A percentile compares a stretch with the other conserved stretches of the same genome.
Conservation (phyloP, 106 monocot species). For the Allium fistulosum region DNA sequence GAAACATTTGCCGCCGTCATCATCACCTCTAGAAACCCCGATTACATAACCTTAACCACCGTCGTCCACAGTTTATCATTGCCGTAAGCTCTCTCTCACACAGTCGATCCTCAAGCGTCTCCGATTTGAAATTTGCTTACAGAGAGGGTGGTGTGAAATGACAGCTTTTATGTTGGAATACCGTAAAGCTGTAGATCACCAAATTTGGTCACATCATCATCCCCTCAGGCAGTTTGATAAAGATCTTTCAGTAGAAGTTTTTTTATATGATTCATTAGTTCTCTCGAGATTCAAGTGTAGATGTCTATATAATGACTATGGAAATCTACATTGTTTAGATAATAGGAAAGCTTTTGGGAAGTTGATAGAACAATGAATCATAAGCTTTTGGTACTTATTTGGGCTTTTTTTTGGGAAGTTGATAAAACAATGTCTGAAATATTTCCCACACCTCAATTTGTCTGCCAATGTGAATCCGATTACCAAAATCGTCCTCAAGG, state of each 20-base stretch:
- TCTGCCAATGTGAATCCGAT: conserved; percentile 85
- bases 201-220: conserved; percentile 96
- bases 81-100: no score
- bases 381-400: conserved; percentile 5
- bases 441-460: conserved; percentile 71
- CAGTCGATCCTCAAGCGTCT: no score
- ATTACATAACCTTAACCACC: no score
- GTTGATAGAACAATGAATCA: no score
- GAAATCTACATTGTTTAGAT: conserved; percentile 32
- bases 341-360: conserved; percentile 76
- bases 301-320: neutral
- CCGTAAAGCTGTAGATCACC: conserved; percentile 91
- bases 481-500: conserved; percentile 94
- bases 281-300: no score
- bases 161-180: conserved; percentile 74
- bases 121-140: no score
- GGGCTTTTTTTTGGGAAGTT: conserved; percentile 21
- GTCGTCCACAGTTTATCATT: no score
- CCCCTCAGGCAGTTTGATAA: conserved; percentile 85
- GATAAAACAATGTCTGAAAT: conserved; percentile 76
- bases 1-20: no score
- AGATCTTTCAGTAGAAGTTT: conserved; percentile 70
- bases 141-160: conserved; percentile 90
- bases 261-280: no score
- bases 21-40: no score